phyloP scores from a whole-genome alignment of 306 rosid species.

The Glycine tomentella region DNA sequence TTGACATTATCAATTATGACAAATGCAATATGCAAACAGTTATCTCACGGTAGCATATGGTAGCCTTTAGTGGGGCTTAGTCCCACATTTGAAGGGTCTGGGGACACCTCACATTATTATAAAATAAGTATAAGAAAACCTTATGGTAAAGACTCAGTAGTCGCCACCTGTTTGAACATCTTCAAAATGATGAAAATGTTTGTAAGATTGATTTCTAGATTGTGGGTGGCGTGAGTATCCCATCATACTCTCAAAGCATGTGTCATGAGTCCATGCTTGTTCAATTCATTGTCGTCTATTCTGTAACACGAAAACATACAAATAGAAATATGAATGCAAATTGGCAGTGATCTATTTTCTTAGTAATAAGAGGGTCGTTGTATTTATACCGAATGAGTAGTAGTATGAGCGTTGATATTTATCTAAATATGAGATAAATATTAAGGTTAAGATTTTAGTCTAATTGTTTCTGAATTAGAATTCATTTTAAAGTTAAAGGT shows the following conservation, averaged over 20 bases:
- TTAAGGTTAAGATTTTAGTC: background rate
- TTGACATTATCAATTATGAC: background rate
- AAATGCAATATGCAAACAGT: background rate
- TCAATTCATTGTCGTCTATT: too few relatives aligned
- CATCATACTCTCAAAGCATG: background rate
- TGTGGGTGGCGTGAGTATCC: background rate
- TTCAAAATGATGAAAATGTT: background rate
- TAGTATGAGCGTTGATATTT: background rate
- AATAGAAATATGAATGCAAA: background rate
- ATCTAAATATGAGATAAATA: background rate
- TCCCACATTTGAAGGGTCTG: too few relatives aligned
- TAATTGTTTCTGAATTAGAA: background rate
- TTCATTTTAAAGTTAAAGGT: too few relatives aligned
- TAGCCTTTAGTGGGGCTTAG: background rate
- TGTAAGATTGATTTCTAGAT: background rate
- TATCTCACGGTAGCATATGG: background rate
- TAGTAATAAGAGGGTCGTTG: background rate
- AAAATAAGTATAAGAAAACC: background rate
- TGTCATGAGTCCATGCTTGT: background rate
- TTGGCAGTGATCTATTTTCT: background rate
- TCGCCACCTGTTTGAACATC: background rate
- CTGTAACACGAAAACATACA: background rate
- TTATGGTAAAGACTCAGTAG: background rate
- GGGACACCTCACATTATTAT: background rate
- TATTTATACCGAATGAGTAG: background rate